Conservation (phyloP, 768 basidiomycete genomes). For the Suillus paluster region DNA sequence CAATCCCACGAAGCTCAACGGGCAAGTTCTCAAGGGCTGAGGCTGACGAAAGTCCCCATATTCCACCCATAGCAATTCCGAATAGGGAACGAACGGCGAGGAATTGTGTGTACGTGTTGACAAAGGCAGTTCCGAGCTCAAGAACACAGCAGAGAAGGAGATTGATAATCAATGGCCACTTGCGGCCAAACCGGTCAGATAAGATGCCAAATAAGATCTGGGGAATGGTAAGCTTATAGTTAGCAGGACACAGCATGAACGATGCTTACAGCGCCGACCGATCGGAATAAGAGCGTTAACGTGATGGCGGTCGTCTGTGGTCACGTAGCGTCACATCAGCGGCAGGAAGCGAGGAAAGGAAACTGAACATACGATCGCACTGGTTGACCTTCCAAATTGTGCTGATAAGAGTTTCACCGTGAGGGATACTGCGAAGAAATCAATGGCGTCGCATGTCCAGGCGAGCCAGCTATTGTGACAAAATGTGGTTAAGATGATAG, state of each 20-base stretch:
- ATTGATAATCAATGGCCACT: slow-evolving; percentile 89
- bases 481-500: not conserved
- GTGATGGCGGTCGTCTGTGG: slow-evolving; percentile 80
- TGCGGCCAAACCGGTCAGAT: slow-evolving; percentile 90
- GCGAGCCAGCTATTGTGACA: slow-evolving; percentile 66
- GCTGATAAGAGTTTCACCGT: slow-evolving; percentile 51
- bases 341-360: not conserved
- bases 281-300: slow-evolving; percentile 90
- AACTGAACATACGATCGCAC: slow-evolving; percentile 45
- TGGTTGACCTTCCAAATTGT: slow-evolving; percentile 50
- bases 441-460: slow-evolving; percentile 87
- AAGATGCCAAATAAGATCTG: slow-evolving; percentile 76
- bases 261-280: slow-evolving; percentile 63
- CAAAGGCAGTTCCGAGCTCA: slow-evolving; percentile 82
- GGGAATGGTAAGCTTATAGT: not conserved
- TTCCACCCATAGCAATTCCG: slow-evolving; percentile 87
- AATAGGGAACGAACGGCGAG: slow-evolving; percentile 83
- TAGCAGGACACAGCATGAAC: not conserved
- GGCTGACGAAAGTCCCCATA: slow-evolving; percentile 85
- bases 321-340: not conserved
- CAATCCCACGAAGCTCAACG: slow-evolving; percentile 82
- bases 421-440: slow-evolving; percentile 81
- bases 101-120: slow-evolving; percentile 76
- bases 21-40: slow-evolving; percentile 91
- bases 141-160: slow-evolving; percentile 71